A percentile compares a stretch with the other conserved stretches of the same genome.
These are phyloP conservation scores for Paramecium octaurelia DNA, from an alignment of 73 alveolate species.

Conservation along the genomic window DNA sequence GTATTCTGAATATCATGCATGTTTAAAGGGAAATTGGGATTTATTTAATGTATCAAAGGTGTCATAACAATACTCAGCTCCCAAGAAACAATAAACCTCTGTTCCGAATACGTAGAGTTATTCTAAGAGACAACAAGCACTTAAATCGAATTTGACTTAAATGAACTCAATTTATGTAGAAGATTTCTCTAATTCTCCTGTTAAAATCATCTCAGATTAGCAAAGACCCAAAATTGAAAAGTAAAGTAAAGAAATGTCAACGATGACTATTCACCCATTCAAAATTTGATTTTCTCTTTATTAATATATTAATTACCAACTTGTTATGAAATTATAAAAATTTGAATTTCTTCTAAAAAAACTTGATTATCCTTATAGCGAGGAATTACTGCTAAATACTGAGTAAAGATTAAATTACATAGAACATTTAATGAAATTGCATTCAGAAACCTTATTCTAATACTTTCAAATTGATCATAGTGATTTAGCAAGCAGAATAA, in stretches of 20 bases:
- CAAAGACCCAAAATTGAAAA: background rate
- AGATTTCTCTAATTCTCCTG: background rate
- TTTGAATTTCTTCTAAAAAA: slow-evolving; percentile 18
- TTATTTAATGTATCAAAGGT: background rate
- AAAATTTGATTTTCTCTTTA: background rate
- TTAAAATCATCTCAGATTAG: background rate
- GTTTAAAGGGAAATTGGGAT: slow-evolving; percentile 42
- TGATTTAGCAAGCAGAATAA: background rate
- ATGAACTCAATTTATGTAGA: background rate
- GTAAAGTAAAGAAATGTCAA: background rate
- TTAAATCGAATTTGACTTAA: background rate
- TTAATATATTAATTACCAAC: background rate
- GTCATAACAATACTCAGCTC: background rate
- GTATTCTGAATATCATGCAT: background rate
- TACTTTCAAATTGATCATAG: slow-evolving; percentile 22
- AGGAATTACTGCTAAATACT: background rate
- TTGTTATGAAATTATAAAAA: slow-evolving; percentile 20
- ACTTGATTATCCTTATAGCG: slow-evolving; percentile 16
- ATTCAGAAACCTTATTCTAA: slow-evolving; percentile 11
- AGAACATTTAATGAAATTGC: background rate
- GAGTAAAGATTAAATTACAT: background rate
- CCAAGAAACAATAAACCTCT: background rate
- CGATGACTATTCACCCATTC: background rate
- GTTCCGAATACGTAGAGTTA: background rate
- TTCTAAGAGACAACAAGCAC: background rate